These are phyloP conservation scores for Suillus occidentalis DNA, from an alignment of 768 basidiomycete genomes.

Conservation along the genomic window DNA sequence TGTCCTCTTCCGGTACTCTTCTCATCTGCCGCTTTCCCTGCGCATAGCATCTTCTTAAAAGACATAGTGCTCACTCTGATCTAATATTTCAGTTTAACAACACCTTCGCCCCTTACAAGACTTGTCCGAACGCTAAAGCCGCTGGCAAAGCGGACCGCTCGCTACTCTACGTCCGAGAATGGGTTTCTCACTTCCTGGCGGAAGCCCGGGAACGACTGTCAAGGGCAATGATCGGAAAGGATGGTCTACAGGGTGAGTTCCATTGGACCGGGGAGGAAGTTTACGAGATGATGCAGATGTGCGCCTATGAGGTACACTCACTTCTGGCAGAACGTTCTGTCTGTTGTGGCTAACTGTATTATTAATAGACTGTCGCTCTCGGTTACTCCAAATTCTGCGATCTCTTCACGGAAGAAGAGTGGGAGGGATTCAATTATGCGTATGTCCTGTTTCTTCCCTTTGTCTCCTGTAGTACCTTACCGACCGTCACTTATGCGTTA, in stretches of 20 bases:
- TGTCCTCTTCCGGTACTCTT: background rate
- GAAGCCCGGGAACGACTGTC: slow-evolving; percentile 59
- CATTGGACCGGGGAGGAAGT: slow-evolving; percentile 65
- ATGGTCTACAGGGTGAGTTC: slow-evolving; percentile 43
- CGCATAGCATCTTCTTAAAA: background rate
- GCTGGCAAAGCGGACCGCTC: slow-evolving; percentile 56
- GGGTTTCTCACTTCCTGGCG: slow-evolving; percentile 72
- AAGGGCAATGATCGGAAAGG: slow-evolving; percentile 1
- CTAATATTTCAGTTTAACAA: slow-evolving; percentile 61
- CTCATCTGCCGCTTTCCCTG: background rate
- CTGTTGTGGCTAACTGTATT: background rate
- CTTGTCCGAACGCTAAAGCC: slow-evolving; percentile 66
- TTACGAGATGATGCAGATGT: slow-evolving; percentile 78
- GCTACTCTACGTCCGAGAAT: slow-evolving; percentile 54
- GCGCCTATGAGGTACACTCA: slow-evolving; percentile 72
- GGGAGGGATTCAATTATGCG: slow-evolving; percentile 91
- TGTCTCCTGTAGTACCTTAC: background rate
- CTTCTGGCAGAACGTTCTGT: background rate
- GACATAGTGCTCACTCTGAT: background rate
- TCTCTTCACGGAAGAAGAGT: slow-evolving; percentile 88
- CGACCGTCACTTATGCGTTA: background rate
- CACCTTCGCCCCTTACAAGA: slow-evolving; percentile 83
- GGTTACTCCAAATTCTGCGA: slow-evolving; percentile 92
- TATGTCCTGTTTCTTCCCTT: slow-evolving; percentile 26
- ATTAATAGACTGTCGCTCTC: slow-evolving; percentile 76